A percentile compares a stretch with the other conserved stretches of the same genome.
Evolutionary conservation across 2,329 filamentous ascomycete species (phyloP).

Genomic region (Xylaria sp.): DNA sequence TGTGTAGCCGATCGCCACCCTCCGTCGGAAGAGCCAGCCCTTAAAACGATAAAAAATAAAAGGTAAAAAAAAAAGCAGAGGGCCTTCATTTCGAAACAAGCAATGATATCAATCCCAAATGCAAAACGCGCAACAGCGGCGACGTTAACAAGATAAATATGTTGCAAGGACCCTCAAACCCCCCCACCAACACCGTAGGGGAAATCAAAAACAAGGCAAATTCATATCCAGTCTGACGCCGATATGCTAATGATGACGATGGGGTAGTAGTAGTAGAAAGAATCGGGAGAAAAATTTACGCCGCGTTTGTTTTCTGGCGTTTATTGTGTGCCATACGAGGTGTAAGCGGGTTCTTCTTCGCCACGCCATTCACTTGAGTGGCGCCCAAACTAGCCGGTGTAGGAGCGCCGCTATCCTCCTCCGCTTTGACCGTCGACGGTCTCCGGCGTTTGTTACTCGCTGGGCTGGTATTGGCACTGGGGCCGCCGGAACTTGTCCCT

Average conservation of each 20-base stretch:
- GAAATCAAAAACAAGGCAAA: conserved; percentile 31
- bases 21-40: conserved; percentile 5
- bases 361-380: conserved; percentile 63
- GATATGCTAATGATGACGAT: conserved; percentile 43
- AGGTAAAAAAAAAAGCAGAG: conserved; percentile 27
- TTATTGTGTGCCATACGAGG: conserved; percentile 63
- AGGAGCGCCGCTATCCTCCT: conserved; percentile 65
- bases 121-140: conserved; percentile 35
- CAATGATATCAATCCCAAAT: conserved; percentile 41
- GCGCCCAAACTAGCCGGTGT: conserved; percentile 58
- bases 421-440: conserved; percentile 67
- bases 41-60: background rate
- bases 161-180: conserved; percentile 33
- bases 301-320: conserved; percentile 61
- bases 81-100: conserved; percentile 12
- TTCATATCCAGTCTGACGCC: conserved; percentile 47
- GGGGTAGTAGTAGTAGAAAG: conserved; percentile 9
- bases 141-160: conserved; percentile 31
- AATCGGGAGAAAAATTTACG: conserved; percentile 29
- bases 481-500: conserved; percentile 72
- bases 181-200: conserved; percentile 35
- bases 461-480: conserved; percentile 74
- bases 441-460: conserved; percentile 69
- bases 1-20: conserved; percentile 3
- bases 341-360: conserved; percentile 66